A percentile compares a stretch with the other conserved stretches of the same genome.
These are phyloP conservation scores for Yamadazyma triangularis DNA, from an alignment of 1,139 yeast species.

Conservation along the genomic window DNA sequence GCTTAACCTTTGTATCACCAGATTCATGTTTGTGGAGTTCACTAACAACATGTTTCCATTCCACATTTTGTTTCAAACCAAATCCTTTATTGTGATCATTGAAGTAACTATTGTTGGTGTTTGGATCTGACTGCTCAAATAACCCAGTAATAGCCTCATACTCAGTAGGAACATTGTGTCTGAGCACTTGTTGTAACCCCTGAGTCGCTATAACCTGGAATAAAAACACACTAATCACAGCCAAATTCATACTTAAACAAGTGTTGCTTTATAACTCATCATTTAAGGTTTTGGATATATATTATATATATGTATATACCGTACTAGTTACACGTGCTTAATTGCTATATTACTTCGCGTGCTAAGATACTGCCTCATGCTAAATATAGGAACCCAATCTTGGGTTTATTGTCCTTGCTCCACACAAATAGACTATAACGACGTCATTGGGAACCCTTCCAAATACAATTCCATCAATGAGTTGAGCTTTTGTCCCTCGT, in stretches of 20 bases:
- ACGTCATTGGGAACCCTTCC: constrained; percentile 1
- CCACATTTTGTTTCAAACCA: constrained; percentile 4
- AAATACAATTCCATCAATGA: constrained; percentile 11
- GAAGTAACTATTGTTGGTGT: constrained; percentile 2
- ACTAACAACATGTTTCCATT: constrained; percentile 11
- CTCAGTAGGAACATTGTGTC: constrained; percentile 1
- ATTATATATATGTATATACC: too few relatives aligned
- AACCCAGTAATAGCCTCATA: constrained; percentile 3
- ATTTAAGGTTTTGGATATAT: too few relatives aligned
- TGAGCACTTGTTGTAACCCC: background rate
- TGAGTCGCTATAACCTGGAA: too few relatives aligned
- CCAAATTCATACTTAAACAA: too few relatives aligned
- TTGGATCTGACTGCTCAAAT: constrained; percentile 3
- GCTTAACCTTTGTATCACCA: constrained; percentile 16
- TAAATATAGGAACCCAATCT: background rate
- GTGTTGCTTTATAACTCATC: too few relatives aligned
- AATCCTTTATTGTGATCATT: constrained; percentile 2
- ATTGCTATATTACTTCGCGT: too few relatives aligned
- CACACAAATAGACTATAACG: constrained; percentile 1
- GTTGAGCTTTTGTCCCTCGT: constrained; percentile 36
- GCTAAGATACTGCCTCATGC: too few relatives aligned
- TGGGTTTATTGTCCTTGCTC: constrained; percentile 9
- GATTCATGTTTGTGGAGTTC: constrained; percentile 9
- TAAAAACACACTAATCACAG: too few relatives aligned
- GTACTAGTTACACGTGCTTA: too few relatives aligned